Base-by-base conservation (phyloP, 768 basidiomycete genomes). In the Suillus variegatus region DNA sequence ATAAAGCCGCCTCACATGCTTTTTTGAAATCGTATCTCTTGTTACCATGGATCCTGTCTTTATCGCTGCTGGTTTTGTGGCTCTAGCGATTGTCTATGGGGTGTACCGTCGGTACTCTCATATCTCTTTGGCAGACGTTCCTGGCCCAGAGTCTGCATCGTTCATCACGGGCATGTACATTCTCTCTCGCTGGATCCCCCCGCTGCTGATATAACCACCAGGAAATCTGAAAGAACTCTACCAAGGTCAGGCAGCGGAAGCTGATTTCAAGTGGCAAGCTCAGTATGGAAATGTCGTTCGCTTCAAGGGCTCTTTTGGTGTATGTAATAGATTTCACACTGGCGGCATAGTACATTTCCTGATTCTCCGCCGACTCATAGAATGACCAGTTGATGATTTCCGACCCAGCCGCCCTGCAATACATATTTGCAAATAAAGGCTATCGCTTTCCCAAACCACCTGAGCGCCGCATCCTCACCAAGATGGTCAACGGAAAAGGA, bases 331-430 rank as follows among this genome's bases (percentile, higher is more conserved):
- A 61, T 20, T 58, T 5, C 44, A 28, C n/a, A 14, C 32, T 9
- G 20, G 16, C n/a, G 10, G 3, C 14, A 14, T 18, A 32, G 32
- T 32, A 10, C 47, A 63, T 74, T 73, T 44, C 25, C 44, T 60
- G n/a, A 46, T 40, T 22, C 35, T 55, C 35, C 65, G 67, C 25
- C 60, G 28, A 35, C 54, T 58, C 49, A 18, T 62, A 84, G 84
- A 79, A 78, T 67, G 79, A 84, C 63, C 75, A 79, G 35, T 79
- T 85, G 20, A 69, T 84, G 41, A 68, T 85, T 4, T 73, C 82
- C 6, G 85, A 86, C 70, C 79, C 82, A 6, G 85, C 86, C 67
- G 84, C 82, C 7, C 51, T 79, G 0, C 76, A 73, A 44, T 69
- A 69, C 61, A 76, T 85, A 44, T 79, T 81, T 65, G 78, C 79